Percentiles rank a stretch among this genome's conserved stretches.
These are phyloP conservation scores for Candida morakotiae DNA, from an alignment of 805 yeast genomes.

Conservation along the genomic window DNA sequence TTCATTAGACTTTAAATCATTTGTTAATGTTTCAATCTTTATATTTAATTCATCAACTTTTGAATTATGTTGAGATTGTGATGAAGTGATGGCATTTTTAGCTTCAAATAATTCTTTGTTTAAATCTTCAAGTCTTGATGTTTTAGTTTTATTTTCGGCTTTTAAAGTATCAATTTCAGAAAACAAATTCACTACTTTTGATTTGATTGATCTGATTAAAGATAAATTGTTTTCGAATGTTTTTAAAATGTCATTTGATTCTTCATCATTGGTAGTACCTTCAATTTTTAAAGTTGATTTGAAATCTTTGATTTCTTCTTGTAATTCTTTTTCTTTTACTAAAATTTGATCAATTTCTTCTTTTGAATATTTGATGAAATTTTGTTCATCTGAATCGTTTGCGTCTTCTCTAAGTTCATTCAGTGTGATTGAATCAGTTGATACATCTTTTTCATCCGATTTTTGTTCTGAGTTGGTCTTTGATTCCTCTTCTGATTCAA, in stretches of 20 bases:
- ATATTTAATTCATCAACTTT: background rate
- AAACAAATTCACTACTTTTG: background rate
- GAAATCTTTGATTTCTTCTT: background rate
- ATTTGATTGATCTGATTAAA: background rate
- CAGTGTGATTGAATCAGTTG: background rate
- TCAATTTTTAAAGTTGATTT: background rate
- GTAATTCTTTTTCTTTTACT: background rate
- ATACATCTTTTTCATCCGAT: background rate
- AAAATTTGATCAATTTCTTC: background rate
- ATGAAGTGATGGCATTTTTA: background rate
- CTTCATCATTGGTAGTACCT: background rate
- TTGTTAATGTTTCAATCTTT: background rate
- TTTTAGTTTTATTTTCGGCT: background rate
- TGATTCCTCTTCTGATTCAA: background rate
- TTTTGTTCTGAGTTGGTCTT: no score
- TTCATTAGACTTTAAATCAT: background rate
- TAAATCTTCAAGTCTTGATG: background rate
- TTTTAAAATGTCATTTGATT: background rate
- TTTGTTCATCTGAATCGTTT: background rate
- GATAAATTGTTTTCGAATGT: background rate
- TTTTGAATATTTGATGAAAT: background rate
- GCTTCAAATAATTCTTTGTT: background rate
- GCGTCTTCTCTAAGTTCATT: background rate
- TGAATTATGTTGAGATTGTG: background rate
- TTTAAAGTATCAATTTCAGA: background rate